Conservation (phyloP, 2,329 filamentous ascomycete genomes). For the Talaromyces islandicus region DNA sequence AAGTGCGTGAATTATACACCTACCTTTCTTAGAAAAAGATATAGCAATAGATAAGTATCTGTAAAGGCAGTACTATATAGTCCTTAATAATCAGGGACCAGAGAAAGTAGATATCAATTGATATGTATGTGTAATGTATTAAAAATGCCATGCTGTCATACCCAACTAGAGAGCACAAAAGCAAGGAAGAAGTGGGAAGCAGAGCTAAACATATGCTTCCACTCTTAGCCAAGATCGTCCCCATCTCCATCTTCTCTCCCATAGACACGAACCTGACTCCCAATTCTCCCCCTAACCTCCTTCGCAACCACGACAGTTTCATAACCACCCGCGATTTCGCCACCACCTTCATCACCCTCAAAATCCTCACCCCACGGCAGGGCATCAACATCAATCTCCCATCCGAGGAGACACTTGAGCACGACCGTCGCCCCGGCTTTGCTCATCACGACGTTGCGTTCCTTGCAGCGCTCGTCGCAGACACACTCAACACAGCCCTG, state of each 20-base stretch:
- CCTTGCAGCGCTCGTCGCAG: slow-evolving; percentile 74
- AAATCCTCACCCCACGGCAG: slow-evolving; percentile 81
- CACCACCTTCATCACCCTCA: slow-evolving; percentile 56
- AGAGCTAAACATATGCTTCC: not conserved
- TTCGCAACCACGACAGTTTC: slow-evolving; percentile 76
- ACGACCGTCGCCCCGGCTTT: slow-evolving; percentile 83
- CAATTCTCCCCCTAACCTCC: slow-evolving; percentile 48
- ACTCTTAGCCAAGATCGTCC: not conserved
- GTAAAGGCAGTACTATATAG: no score
- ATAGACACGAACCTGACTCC: slow-evolving; percentile 4
- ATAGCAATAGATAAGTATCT: no score
- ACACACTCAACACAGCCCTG: slow-evolving; percentile 89
- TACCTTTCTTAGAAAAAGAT: no score
- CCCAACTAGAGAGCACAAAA: no score
- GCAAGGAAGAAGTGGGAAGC: no score
- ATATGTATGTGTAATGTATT: no score
- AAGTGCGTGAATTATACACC: no score
- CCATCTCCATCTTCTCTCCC: not conserved
- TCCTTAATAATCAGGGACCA: no score
- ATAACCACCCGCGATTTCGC: slow-evolving; percentile 60
- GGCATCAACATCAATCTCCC: slow-evolving; percentile 71
- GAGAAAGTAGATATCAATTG: no score
- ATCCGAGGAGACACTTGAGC: slow-evolving; percentile 66
- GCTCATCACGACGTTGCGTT: slow-evolving; percentile 87
- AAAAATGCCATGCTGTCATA: no score